A percentile compares a stretch with the other conserved stretches of the same genome.
These are phyloP conservation scores for Colletotrichum zoysiae DNA, from an alignment of 2,329 filamentous ascomycete genomes.

Conservation along the genomic window DNA sequence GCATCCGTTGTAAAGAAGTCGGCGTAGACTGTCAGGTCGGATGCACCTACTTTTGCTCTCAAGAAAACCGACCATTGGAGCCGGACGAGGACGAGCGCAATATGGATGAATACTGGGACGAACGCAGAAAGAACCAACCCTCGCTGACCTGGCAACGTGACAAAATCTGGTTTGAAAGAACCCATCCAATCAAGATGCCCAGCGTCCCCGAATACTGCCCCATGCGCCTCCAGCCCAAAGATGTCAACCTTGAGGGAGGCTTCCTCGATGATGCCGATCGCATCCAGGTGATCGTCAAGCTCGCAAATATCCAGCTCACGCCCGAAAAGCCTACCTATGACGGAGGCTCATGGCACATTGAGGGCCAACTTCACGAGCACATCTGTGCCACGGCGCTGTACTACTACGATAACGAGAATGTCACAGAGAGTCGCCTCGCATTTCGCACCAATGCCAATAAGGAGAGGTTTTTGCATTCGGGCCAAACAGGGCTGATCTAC, in stretches of 20 bases:
- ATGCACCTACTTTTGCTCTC: slow-evolving; percentile 35
- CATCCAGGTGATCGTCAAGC: slow-evolving; percentile 74
- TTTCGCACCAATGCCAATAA: slow-evolving; percentile 60
- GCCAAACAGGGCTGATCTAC: slow-evolving; percentile 44
- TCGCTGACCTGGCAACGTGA: slow-evolving; percentile 39
- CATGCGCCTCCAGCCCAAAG: slow-evolving; percentile 23
- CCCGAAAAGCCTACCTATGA: slow-evolving; percentile 68
- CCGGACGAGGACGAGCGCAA: slow-evolving; percentile 45
- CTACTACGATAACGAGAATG: slow-evolving; percentile 72
- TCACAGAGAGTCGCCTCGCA: slow-evolving; percentile 63
- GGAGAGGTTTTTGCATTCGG: slow-evolving; percentile 44
- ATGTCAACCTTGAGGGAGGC: slow-evolving; percentile 46
- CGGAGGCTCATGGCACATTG: slow-evolving; percentile 68
- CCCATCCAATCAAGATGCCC: slow-evolving; percentile 44
- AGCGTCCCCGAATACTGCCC: slow-evolving; percentile 5
- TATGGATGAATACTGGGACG: slow-evolving; percentile 33
- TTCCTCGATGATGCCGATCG: slow-evolving; percentile 50
- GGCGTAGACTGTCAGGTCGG: slow-evolving; percentile 41
- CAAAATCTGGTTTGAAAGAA: slow-evolving; percentile 47
- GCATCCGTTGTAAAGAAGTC: slow-evolving; percentile 43
- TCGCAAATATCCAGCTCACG: slow-evolving; percentile 71
- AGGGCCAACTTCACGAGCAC: slow-evolving; percentile 71
- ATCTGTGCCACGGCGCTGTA: slow-evolving; percentile 73
- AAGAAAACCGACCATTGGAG: slow-evolving; percentile 44
- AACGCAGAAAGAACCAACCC: not conserved